These are phyloP conservation scores for Periglandula ipomoeae DNA, from an alignment of 2,329 filamentous ascomycete species.

Conservation along the genomic window DNA sequence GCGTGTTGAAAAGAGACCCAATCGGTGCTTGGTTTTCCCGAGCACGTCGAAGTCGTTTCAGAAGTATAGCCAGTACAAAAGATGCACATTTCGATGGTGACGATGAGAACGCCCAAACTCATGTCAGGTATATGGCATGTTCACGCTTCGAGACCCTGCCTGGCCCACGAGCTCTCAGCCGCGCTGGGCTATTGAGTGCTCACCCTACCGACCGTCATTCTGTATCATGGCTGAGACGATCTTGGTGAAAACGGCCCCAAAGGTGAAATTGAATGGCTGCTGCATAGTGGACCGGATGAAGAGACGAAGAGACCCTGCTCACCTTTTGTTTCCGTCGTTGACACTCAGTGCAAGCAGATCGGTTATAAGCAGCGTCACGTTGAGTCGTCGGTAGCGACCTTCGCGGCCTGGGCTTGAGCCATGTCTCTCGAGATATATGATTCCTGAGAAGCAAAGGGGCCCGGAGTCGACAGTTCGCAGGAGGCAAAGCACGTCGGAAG, in stretches of 20 bases:
- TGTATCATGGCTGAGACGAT: too few species aligned
- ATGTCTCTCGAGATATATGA: background rate
- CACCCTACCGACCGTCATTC: too few species aligned
- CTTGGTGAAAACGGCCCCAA: too few species aligned
- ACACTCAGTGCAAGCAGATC: conserved; percentile 34
- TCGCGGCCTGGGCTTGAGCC: background rate
- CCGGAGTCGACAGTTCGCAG: background rate
- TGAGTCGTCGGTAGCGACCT: conserved; percentile 1
- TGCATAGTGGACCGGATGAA: background rate
- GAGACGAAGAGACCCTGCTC: background rate
- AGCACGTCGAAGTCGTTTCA: too few species aligned
- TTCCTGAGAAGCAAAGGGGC: background rate
- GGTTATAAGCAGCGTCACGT: conserved; percentile 14
- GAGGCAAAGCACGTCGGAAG: background rate
- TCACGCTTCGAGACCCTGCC: too few species aligned
- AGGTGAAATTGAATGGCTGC: too few species aligned
- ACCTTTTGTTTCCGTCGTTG: conserved; percentile 31
- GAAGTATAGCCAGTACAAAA: too few species aligned
- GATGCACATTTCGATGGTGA: too few species aligned
- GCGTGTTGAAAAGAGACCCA: background rate
- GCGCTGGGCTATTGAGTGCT: too few species aligned
- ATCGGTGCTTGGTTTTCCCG: background rate
- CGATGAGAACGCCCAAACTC: too few species aligned
- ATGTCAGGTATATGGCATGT: too few species aligned
- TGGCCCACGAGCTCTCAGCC: too few species aligned